Base-by-base conservation (phyloP, 2,329 filamentous ascomycete genomes). In the Aspergillus transmontanensis region DNA sequence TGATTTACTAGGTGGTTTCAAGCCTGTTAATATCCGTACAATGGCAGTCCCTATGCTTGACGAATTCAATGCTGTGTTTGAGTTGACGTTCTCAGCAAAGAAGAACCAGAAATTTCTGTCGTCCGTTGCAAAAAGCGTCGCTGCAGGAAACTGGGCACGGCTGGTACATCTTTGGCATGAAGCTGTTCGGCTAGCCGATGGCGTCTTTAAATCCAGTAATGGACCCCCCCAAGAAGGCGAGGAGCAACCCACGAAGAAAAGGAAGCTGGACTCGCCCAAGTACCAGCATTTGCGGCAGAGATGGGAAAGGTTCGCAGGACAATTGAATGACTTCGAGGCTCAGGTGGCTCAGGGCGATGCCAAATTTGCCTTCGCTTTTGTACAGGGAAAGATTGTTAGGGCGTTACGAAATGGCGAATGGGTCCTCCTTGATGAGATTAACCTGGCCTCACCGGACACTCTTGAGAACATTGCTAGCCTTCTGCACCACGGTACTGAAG, bases 391-490 rank as follows among this genome's bases (percentile, higher is more conserved):
- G 71, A 91, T 99, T 66, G 90, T 99, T 62, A 96, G 96, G 79
- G 95, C 96, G n/a, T 89, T 94, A 28, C 87, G 94, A 46, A 97
- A 97, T 73, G 95, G 95, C 9, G 93, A 97, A 76, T 99, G 95
- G 95, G 91, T 99, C 32, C 84, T 99, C 21, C 85, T 98, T 30
- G 95, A 99, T 74, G 95, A 99, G 78, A 96, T 99, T 72, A 99
- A 99, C 75, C 81, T 99, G 65, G 95, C 95, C 6, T 94, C 94
- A 0, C 90, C 95, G 0, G 96, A 99, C 74, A 98, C 95, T 0
- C 81, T 99, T 4, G 95, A 99, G 77, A 94, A 93, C 66, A 91
- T 99, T 63, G 91, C 93, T 5, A 94, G 97, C 78, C 84, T 99
- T 10, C 83, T 99, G 58, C 85, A 89, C 62, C 89, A 90, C 59